Evolutionary conservation across 176 grass and related monocot genomes (phyloP), one percentile per base, ranked within the genome.

Genomic region (Aegilops speltoides): DNA sequence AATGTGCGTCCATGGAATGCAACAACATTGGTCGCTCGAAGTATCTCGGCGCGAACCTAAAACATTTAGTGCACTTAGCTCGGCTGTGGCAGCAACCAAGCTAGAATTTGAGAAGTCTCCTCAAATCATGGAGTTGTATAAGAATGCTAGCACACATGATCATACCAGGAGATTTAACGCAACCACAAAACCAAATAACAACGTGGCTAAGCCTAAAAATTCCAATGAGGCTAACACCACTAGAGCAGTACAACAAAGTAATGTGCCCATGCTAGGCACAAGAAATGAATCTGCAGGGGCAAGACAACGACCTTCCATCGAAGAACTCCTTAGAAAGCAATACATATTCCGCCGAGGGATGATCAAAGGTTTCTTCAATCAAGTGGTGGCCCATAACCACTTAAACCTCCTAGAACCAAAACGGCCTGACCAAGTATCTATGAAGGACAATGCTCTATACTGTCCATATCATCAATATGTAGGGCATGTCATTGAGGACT

Each of bases 81-180:
- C 73, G 4, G 46, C 4, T 6, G 46, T 76, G 8, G 73, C 22
- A 12, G 69, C 36, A 4, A 73, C 10, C 12, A 41, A 76, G 8
- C 15, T 76, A 1, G 73, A 76, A 45, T 76, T 54, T 29, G 24
- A 76, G 13, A 76, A 76, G 7, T 76, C 25, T 32, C 46, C 73
- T 54, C 45, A 76, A 54, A 77, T 77, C 20, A 77, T 77, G 74
- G 46, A 77, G 15, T 4, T 77, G 1, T 77, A 77, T 9, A 77
- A 9, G 7, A 77, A 71, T 10, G 33, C 68, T 6, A 38, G 66
- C 17, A 19, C 6, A 8, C 6, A 50, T 1, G 45, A 76, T 73
- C n/a, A 26, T 26, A 8, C 25, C 5, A 76, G 29, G 40, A 3
- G 14, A 31, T 76, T 54, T 7, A 76, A 76, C 15, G 29, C 25